phyloP scores from a whole-genome alignment of 345 rosid species.

The Excoecaria agallocha region DNA sequence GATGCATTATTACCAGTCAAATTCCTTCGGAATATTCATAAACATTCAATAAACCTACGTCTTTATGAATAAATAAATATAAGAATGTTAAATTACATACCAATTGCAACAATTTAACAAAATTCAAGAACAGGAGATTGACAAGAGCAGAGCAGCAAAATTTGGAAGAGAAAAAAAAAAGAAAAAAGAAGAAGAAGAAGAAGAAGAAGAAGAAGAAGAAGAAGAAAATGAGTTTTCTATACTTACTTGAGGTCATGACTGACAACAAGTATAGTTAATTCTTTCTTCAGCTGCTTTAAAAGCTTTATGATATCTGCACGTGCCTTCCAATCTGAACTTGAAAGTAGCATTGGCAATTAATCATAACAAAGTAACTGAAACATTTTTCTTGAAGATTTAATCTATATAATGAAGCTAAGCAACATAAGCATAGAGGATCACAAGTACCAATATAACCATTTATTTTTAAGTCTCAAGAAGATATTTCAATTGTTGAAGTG shows the following conservation, averaged over 20 bases:
- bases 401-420: slow-evolving; percentile 5
- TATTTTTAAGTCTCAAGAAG: neutral
- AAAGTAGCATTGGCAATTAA: slow-evolving; percentile 9
- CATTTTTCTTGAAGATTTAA: slow-evolving; percentile 1
- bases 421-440: neutral
- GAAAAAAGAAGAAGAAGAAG: too few relatives aligned
- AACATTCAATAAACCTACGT: neutral
- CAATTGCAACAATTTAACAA: neutral
- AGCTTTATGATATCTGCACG: slow-evolving; percentile 89
- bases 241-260: slow-evolving; percentile 92
- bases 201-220: too few relatives aligned
- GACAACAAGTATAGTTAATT: slow-evolving; percentile 77
- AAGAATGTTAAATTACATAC: neutral
- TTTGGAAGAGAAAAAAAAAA: neutral
- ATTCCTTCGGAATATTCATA: neutral
- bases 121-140: neutral
- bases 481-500: neutral
- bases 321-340: slow-evolving; percentile 80
- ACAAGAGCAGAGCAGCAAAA: neutral
- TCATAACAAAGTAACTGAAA: neutral
- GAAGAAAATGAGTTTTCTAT: neutral
- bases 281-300: slow-evolving; percentile 77
- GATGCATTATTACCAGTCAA: neutral
- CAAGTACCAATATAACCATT: neutral
- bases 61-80: neutral